phyloP scores from a whole-genome alignment of 106 monocot species.

The Narthecium ossifragum region DNA sequence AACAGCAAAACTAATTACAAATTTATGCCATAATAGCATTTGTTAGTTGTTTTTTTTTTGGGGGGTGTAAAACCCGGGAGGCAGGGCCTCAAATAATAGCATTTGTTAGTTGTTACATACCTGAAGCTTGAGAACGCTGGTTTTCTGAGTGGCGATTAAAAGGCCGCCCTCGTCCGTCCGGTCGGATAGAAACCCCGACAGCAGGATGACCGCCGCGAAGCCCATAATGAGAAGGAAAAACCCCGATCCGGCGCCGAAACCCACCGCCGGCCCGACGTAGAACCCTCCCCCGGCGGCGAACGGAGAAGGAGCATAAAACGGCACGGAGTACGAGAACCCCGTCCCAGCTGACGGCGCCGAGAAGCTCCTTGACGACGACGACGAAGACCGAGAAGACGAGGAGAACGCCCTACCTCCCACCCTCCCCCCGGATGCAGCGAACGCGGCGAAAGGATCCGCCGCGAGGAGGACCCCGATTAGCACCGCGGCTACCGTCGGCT shows the following conservation, averaged over 20 bases:
- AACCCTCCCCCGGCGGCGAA: constrained; percentile 47
- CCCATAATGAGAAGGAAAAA: no score
- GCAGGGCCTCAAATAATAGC: no score
- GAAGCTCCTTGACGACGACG: constrained; percentile 42
- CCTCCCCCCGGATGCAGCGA: constrained; percentile 88
- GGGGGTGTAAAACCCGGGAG: no score
- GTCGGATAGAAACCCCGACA: constrained; percentile 77
- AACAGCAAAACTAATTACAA: no score
- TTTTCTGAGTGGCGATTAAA: constrained; percentile 77
- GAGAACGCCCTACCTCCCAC: constrained; percentile 85
- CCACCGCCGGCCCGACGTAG: no score
- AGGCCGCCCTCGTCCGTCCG: constrained; percentile 57
- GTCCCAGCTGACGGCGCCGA: constrained; percentile 32
- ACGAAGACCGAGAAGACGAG: constrained; percentile 19
- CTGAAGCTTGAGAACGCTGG: constrained; percentile 89
- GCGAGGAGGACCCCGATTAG: constrained; percentile 50
- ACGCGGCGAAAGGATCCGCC: constrained; percentile 40
- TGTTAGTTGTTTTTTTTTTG: no score
- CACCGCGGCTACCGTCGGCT: constrained; percentile 43
- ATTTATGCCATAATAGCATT: no score
- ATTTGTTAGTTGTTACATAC: no score
- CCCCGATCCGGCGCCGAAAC: no score
- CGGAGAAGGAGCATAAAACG: constrained; percentile 69
- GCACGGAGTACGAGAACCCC: constrained; percentile 47
- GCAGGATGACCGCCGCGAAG: no score